Percentiles rank a stretch among this genome's conserved stretches.
phyloP scores from a whole-genome alignment of 1,284 basidiomycete species.

The Tetrapyrgos nigripes region DNA sequence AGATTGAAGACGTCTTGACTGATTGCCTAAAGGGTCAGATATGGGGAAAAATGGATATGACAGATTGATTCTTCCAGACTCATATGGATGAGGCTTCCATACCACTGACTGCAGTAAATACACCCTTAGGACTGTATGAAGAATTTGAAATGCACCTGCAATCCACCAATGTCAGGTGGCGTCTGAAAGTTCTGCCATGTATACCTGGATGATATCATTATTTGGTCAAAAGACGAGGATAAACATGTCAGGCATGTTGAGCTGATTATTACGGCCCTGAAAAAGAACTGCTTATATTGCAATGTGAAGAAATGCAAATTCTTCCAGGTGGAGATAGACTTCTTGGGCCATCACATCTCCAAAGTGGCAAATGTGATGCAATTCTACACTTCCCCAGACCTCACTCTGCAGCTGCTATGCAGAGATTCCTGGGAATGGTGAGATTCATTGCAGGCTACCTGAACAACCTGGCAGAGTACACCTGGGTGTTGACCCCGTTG shows the following conservation, averaged over 20 bases:
- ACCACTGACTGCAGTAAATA: too few species aligned
- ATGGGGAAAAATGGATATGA: too few species aligned
- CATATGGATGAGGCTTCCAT: too few species aligned
- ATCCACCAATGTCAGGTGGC: constrained; percentile 37
- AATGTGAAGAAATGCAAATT: constrained; percentile 31
- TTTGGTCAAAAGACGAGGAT: constrained; percentile 37
- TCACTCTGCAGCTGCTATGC: constrained; percentile 24
- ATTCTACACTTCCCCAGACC: constrained; percentile 31
- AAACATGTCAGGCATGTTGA: constrained; percentile 39
- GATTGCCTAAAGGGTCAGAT: too few species aligned
- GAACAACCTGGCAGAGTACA: too few species aligned
- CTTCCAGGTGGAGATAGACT: constrained; percentile 22
- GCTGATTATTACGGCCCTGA: constrained; percentile 27
- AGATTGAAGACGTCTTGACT: constrained; percentile 35
- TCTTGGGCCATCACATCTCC: constrained; percentile 36
- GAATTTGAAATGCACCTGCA: constrained; percentile 35
- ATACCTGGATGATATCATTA: constrained; percentile 40
- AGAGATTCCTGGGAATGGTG: constrained; percentile 36
- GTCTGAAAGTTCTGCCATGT: constrained; percentile 26
- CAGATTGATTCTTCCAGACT: too few species aligned
- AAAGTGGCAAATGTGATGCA: constrained; percentile 14
- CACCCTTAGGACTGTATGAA: too few species aligned
- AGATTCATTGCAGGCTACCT: constrained; percentile 35
- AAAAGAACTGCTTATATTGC: constrained; percentile 28
- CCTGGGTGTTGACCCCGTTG: constrained; percentile 34